Percentiles rank a stretch among this genome's conserved stretches.
Evolutionary conservation across 257 asterid genomes (phyloP).

Genomic region (Primulina huaijiensis): DNA sequence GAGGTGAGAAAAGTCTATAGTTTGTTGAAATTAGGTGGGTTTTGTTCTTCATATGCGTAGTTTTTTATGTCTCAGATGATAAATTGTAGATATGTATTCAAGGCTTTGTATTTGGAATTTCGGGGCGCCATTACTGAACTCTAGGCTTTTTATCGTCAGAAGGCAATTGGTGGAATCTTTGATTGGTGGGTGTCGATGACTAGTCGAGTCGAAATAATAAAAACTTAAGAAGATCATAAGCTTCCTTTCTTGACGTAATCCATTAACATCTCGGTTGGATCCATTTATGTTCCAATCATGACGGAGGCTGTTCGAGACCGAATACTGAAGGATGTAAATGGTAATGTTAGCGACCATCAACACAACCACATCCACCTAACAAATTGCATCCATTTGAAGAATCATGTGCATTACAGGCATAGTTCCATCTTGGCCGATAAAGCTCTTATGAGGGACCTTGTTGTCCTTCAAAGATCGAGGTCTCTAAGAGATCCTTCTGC

Average conservation of each 20-base stretch:
- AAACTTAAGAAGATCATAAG: constrained; percentile 32
- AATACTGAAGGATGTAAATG: constrained; percentile 83
- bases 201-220: background rate
- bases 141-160: constrained; percentile 6
- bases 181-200: constrained; percentile 23
- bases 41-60: constrained; percentile 26
- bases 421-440: constrained; percentile 80
- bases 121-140: constrained; percentile 19
- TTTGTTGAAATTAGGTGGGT: constrained; percentile 22
- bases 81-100: constrained; percentile 9
- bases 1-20: background rate
- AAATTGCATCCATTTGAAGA: constrained; percentile 95
- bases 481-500: constrained; percentile 88
- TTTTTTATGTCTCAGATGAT: background rate
- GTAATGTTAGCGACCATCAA: constrained; percentile 70
- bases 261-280: constrained; percentile 31
- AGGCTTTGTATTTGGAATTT: constrained; percentile 4
- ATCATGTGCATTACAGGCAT: constrained; percentile 81
- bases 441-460: constrained; percentile 82
- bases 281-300: constrained; percentile 61
- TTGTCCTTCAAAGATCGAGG: constrained; percentile 74
- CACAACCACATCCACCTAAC: constrained; percentile 93
- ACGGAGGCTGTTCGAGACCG: constrained; percentile 80
- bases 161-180: constrained; percentile 25
- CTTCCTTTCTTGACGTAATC: constrained; percentile 34